Percentiles rank a stretch among this genome's conserved stretches.
These are phyloP conservation scores for Balamuthia mandrillaris DNA, from an alignment of 208 protist species.

Conservation along the genomic window DNA sequence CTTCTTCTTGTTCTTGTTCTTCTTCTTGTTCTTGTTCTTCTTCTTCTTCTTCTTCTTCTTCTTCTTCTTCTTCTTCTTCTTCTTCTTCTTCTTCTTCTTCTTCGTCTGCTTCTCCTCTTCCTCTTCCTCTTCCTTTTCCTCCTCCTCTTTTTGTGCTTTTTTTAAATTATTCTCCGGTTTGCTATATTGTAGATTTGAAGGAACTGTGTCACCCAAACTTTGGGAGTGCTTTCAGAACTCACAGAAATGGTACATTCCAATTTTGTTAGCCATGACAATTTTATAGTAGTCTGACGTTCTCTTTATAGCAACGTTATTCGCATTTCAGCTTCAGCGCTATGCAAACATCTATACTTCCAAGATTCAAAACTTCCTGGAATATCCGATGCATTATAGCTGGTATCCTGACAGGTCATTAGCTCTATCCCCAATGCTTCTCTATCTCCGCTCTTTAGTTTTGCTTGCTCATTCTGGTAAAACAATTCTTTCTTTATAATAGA, in stretches of 20 bases:
- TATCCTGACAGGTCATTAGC: slow-evolving; percentile 29
- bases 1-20: too few species aligned
- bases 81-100: background rate
- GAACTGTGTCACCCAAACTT: background rate
- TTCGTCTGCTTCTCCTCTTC: background rate
- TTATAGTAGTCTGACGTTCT: background rate
- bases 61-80: background rate
- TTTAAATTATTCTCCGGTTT: background rate
- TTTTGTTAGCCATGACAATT: too few species aligned
- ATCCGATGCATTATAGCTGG: slow-evolving; percentile 11
- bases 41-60: background rate
- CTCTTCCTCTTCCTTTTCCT: background rate
- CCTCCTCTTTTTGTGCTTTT: too few species aligned
- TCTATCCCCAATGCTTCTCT: too few species aligned
- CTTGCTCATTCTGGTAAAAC: too few species aligned
- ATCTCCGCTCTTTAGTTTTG: too few species aligned
- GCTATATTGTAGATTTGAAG: slow-evolving; percentile 37
- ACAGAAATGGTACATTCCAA: background rate
- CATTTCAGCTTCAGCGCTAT: slow-evolving; percentile 19
- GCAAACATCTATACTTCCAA: slow-evolving; percentile 11
- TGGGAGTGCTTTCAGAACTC: slow-evolving; percentile 9
- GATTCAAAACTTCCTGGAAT: slow-evolving; percentile 35
- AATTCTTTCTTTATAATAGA: too few species aligned
- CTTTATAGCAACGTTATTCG: slow-evolving; percentile 2
- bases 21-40: too few species aligned